Conservation (phyloP, 306 rosid genomes). For the Citrullus amarus region DNA sequence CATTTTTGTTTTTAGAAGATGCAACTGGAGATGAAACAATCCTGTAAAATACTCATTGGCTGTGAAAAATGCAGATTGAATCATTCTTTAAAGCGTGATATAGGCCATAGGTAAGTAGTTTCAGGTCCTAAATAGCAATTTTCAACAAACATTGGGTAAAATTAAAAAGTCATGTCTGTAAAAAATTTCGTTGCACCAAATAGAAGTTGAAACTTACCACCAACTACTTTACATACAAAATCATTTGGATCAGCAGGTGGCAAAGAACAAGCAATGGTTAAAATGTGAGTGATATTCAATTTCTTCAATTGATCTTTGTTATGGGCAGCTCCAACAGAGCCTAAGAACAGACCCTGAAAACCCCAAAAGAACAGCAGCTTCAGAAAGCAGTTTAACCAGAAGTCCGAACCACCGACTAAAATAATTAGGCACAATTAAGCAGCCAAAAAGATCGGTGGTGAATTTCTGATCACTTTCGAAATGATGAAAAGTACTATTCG, state of each 20-base stretch:
- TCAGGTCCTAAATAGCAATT: neutral
- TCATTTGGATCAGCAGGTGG: slow-evolving; percentile 42
- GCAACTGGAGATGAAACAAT: neutral
- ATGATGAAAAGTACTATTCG: neutral
- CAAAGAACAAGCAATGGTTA: slow-evolving; percentile 49
- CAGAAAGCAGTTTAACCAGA: neutral
- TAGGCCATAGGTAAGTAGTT: neutral
- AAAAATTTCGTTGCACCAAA: neutral
- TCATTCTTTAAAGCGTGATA: neutral
- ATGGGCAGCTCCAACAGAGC: slow-evolving; percentile 54
- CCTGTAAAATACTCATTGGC: neutral
- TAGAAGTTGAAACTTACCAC: slow-evolving; percentile 23
- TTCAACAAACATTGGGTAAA: neutral
- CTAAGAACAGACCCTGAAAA: slow-evolving; percentile 68
- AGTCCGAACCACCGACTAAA: neutral
- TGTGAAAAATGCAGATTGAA: neutral
- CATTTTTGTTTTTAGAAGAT: neutral
- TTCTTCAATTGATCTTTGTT: slow-evolving; percentile 43
- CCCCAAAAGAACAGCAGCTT: neutral
- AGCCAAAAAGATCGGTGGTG: neutral
- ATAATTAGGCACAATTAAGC: neutral
- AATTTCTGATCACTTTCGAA: neutral
- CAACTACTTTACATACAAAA: slow-evolving; percentile 42
- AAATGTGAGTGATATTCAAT: slow-evolving; percentile 53
- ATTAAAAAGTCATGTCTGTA: neutral